Conservation (phyloP, 1,284 basidiomycete species). For the Hortiboletus rubellus region DNA sequence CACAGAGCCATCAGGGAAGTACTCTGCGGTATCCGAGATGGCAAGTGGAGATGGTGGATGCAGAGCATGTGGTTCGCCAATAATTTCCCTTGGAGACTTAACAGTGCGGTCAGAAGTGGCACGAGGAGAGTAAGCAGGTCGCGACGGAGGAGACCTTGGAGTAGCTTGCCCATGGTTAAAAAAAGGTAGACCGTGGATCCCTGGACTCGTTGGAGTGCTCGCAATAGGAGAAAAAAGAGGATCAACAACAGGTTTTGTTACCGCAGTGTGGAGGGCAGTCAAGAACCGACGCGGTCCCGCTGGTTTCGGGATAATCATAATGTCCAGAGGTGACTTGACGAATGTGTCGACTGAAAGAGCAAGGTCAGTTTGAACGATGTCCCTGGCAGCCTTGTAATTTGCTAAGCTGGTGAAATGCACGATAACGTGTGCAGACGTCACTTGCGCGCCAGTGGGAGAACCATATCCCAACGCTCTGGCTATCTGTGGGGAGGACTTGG, state of each 20-base stretch:
- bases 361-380: constrained; percentile 75
- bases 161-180: constrained; percentile 40
- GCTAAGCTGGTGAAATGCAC: constrained; percentile 89
- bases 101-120: constrained; percentile 59
- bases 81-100: constrained; percentile 51
- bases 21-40: constrained; percentile 78
- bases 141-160: constrained; percentile 43
- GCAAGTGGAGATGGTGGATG: constrained; percentile 72
- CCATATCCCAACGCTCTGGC: constrained; percentile 52
- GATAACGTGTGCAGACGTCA: constrained; percentile 53
- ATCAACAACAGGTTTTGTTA: constrained; percentile 82
- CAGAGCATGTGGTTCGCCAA: constrained; percentile 40
- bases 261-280: constrained; percentile 85
- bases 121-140: constrained; percentile 51
- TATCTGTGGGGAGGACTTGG: constrained; percentile 76
- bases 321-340: constrained; percentile 60
- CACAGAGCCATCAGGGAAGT: constrained; percentile 76
- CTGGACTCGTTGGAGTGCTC: constrained; percentile 81
- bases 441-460: constrained; percentile 29
- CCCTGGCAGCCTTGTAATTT: constrained; percentile 86
- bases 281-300: constrained; percentile 89
- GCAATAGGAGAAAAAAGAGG: constrained; percentile 91
- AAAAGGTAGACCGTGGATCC: constrained; percentile 43
- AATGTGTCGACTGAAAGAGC: constrained; percentile 41
- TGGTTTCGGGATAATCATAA: constrained; percentile 94